Evolutionary conservation across 805 yeast species (phyloP).

Genomic region (Metschnikowia vanudenii): DNA sequence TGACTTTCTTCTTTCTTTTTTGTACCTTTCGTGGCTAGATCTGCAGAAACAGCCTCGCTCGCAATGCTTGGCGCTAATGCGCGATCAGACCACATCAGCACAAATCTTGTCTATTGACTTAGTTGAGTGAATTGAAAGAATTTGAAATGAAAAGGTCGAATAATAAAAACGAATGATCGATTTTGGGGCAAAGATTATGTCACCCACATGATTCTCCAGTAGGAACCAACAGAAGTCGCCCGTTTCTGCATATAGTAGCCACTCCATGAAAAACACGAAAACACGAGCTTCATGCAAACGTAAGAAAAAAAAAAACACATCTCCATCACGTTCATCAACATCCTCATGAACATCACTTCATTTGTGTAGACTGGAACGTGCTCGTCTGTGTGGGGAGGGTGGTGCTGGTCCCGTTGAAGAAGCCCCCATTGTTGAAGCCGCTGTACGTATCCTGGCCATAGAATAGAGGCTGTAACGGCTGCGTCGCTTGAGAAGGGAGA

Average conservation of each 20-base stretch:
- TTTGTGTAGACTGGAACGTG: not conserved
- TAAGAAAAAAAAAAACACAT: too few species aligned
- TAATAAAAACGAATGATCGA: too few species aligned
- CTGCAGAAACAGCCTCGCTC: not conserved
- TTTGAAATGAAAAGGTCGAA: too few species aligned
- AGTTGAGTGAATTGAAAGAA: not conserved
- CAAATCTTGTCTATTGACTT: not conserved
- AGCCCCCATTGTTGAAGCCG: conserved; percentile 2
- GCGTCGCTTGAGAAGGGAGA: not conserved
- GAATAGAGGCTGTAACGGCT: conserved; percentile 1
- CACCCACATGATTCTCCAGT: too few species aligned
- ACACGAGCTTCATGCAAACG: not conserved
- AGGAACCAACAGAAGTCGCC: too few species aligned
- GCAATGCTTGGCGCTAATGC: not conserved
- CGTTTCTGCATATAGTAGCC: too few species aligned
- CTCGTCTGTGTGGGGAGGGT: conserved; percentile 1
- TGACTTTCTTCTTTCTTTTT: not conserved
- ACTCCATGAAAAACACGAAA: too few species aligned
- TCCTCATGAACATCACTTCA: not conserved
- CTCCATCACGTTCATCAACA: too few species aligned
- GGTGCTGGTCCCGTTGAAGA: conserved; percentile 1
- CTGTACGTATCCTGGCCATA: conserved; percentile 3
- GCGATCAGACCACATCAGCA: not conserved
- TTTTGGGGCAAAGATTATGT: too few species aligned
- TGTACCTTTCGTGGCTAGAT: not conserved